Percentiles rank a stretch among this genome's conserved stretches.
Conservation (phyloP, 2,329 filamentous ascomycete species). For the Penicillium polonicum region DNA sequence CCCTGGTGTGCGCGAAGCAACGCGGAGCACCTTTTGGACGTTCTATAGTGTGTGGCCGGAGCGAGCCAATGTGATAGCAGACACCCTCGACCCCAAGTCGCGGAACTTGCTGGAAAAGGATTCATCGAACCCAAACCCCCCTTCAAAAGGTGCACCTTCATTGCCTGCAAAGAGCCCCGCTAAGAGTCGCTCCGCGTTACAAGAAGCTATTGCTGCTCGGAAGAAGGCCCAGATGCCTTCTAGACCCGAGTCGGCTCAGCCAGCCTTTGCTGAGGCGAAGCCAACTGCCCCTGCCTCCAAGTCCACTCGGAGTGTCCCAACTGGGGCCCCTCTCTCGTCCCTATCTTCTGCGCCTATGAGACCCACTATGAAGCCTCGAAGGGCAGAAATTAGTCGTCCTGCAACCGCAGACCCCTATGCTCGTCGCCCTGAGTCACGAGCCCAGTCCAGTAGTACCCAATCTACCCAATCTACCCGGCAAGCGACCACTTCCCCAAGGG, state of each 20-base stretch:
- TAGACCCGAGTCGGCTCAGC: conserved; percentile 59
- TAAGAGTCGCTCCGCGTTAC: conserved; percentile 57
- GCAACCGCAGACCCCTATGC: conserved; percentile 38
- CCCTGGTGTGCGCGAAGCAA: conserved; percentile 82
- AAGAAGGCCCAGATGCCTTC: conserved; percentile 61
- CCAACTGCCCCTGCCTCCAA: conserved; percentile 39
- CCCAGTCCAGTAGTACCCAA: conserved; percentile 23
- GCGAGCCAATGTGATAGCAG: conserved; percentile 74
- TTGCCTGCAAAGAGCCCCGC: conserved; percentile 21
- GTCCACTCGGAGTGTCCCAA: conserved; percentile 37
- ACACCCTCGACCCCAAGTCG: conserved; percentile 72
- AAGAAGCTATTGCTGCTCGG: conserved; percentile 81
- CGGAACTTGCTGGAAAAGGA: conserved; percentile 80
- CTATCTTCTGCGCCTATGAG: conserved; percentile 62
- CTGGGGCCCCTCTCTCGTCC: conserved; percentile 39
- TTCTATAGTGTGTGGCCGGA: conserved; percentile 76
- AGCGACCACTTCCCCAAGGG: conserved; percentile 21
- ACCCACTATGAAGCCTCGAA: conserved; percentile 39
- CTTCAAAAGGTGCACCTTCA: conserved; percentile 16
- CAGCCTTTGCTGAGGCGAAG: conserved; percentile 47
- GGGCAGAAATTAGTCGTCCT: conserved; percentile 38
- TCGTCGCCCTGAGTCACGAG: conserved; percentile 48
- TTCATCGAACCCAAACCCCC: conserved; percentile 63
- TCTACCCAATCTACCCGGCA: conserved; percentile 16
- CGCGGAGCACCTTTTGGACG: conserved; percentile 81